Evolutionary conservation across 1,284 basidiomycete species (phyloP).

Genomic region (Cronartium quercuum): DNA sequence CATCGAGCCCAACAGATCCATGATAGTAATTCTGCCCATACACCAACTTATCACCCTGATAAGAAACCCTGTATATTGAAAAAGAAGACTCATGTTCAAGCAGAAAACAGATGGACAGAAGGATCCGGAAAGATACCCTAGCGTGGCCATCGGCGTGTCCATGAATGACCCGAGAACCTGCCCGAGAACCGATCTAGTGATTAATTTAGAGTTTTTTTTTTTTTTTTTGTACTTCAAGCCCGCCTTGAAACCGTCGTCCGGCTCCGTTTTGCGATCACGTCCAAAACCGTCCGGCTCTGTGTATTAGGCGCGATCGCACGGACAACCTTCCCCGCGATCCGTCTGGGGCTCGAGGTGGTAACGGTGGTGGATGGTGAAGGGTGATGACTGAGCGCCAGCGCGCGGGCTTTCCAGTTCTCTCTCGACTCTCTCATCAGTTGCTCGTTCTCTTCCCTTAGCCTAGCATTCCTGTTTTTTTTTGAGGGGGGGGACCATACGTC

Average conservation of each 20-base stretch:
- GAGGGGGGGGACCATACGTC: background rate
- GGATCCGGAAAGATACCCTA: no score
- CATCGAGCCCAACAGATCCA: no score
- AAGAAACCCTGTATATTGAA: no score
- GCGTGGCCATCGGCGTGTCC: no score
- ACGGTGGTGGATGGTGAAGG: background rate
- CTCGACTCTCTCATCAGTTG: constrained; percentile 31
- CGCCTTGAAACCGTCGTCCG: background rate
- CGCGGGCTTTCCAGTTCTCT: constrained; percentile 32
- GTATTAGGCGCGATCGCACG: background rate
- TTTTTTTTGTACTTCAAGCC: no score
- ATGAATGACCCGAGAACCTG: no score
- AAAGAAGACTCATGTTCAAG: no score
- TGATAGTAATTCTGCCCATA: no score
- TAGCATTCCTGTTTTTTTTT: constrained; percentile 12
- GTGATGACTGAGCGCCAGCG: background rate
- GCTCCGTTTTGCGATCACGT: constrained; percentile 6
- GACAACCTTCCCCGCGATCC: background rate
- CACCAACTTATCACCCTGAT: no score
- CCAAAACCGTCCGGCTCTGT: constrained; percentile 15
- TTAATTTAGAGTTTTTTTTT: no score
- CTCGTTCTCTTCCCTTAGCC: constrained; percentile 25
- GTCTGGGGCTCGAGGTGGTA: background rate
- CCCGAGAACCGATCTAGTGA: no score
- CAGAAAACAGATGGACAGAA: no score